These are phyloP conservation scores for Asterella californica DNA, from an alignment of 225 moss, liverwort and hornwort genomes.

Conservation along the genomic window DNA sequence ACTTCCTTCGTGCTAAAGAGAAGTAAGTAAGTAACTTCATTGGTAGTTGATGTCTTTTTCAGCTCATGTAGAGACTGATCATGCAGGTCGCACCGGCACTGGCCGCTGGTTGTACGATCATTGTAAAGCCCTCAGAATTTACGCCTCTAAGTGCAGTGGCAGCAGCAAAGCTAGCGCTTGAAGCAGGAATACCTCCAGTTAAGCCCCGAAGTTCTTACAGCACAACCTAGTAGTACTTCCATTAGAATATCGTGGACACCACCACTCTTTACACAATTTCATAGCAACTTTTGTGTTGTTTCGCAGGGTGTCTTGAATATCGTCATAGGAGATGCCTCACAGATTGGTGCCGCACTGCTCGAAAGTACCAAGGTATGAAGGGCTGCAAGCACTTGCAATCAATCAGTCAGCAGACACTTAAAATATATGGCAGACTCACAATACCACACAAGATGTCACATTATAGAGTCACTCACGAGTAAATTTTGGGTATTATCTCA, in stretches of 20 bases:
- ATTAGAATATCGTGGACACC: neutral
- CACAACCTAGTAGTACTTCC: neutral
- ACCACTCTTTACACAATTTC: neutral
- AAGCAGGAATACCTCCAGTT: conserved; percentile 96
- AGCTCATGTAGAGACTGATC: neutral
- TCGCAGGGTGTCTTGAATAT: conserved; percentile 86
- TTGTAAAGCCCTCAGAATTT: conserved; percentile 90
- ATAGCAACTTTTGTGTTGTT: neutral
- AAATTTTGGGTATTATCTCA: neutral
- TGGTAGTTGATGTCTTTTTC: neutral
- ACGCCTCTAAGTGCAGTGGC: conserved; percentile 93
- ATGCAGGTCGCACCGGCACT: conserved; percentile 94
- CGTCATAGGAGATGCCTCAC: conserved; percentile 84
- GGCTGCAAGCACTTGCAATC: conserved; percentile 10
- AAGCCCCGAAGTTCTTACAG: conserved; percentile 25
- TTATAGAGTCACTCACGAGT: neutral
- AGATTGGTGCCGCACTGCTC: conserved; percentile 81
- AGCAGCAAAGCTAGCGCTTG: conserved; percentile 80
- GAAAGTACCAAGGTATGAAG: conserved; percentile 78
- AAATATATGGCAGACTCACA: neutral
- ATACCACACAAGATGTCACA: neutral
- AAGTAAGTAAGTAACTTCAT: neutral
- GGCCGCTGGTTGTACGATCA: conserved; percentile 95
- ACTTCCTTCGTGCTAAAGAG: no score
- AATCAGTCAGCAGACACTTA: neutral